Evolutionary conservation across 192 early-diverging fungal genomes (phyloP), one percentile per base, ranked within the genome.

Genomic region (Backusella sp.): DNA sequence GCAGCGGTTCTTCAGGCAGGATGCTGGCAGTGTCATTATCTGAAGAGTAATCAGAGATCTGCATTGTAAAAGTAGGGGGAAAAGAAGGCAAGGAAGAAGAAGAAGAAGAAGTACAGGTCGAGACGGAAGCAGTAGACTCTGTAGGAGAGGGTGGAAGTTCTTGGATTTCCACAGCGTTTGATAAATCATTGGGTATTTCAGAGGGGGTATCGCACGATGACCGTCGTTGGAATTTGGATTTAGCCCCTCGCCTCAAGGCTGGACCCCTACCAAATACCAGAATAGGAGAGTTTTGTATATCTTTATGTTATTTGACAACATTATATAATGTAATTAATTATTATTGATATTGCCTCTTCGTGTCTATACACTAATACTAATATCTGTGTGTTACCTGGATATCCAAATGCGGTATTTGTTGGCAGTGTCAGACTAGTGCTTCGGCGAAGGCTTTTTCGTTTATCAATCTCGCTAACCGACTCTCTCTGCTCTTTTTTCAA

Each of bases 231-330:
- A 62, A 62, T 62, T 62, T 62, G 0, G 56, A 62, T 62, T 62
- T 62, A 62, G 56, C 56, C 56, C 56, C 56, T 62, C 56, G 56
- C 12, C 56, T 19, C 56, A 62, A 62, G 9, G 12, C 56, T 62
- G 56, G 56, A 28, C 23, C 23, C 56, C 56, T 62, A 26, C 56
- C 56, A 62, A 62, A 28, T 62, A 62, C 28, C 56, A 62, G 12
- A 62, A 62, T 62, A 62, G 56, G 56, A 62, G 56, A 62, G 56
- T 62, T 62, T 62, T 62, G 56, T 62, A 62, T 62, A 28, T 62
- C 56, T 59, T 59, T 62, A 21, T 62, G 12, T 62, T 26, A 12
- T 12, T 62, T 62, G 56, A 62, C 56, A 62, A 62, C 56, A 62
- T n/a, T 49, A 62, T 49, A 62, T 62, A 26, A 62, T 62, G 4